phyloP scores from a whole-genome alignment of 176 grass and related monocot species.

The Poa pratensis region DNA sequence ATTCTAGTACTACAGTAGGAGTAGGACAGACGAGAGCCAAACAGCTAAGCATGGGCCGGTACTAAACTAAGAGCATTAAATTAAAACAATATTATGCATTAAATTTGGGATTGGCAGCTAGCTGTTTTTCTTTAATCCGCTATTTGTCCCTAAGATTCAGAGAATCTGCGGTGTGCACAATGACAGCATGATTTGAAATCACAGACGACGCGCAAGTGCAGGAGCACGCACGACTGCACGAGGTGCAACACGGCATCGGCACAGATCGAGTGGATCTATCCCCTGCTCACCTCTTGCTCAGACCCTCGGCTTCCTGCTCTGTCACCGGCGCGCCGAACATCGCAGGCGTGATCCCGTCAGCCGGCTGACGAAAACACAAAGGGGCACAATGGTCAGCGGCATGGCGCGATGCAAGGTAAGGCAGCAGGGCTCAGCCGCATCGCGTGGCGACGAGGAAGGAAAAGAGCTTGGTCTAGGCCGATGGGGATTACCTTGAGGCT shows the following conservation, averaged over 20 bases:
- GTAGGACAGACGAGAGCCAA: not conserved
- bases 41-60: not conserved
- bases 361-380: conserved; percentile 41
- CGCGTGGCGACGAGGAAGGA: not conserved
- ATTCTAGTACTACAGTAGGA: too few species aligned
- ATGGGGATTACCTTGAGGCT: not conserved
- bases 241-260: not conserved
- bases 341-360: conserved; percentile 62
- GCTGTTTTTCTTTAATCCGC: not conserved
- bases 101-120: not conserved
- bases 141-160: not conserved
- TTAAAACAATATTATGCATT: not conserved
- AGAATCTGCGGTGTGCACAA: not conserved
- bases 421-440: not conserved
- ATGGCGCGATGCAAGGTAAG: not conserved
- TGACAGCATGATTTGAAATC: not conserved
- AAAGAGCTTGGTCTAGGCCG: not conserved
- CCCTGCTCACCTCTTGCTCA: conserved; percentile 77
- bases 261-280: not conserved
- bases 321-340: conserved; percentile 82
- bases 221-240: not conserved
- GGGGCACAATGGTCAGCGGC: not conserved
- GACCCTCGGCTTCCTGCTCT: conserved; percentile 69
- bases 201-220: not conserved
- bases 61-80: not conserved